Base-by-base conservation (phyloP, 768 basidiomycete genomes). In the Macrolepiota fuliginosa region DNA sequence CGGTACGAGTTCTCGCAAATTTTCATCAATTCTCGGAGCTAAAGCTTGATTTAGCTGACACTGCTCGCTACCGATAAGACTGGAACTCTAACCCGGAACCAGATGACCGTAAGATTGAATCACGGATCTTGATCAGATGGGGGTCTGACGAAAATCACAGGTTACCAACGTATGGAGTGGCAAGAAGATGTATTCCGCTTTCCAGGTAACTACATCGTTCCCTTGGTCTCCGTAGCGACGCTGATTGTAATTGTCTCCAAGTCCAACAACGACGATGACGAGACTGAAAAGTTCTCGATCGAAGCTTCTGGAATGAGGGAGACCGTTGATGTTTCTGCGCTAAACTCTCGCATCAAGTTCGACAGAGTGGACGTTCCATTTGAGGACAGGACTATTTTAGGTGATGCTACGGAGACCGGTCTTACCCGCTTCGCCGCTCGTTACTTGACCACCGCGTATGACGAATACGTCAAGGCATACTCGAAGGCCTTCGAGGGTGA, bases 391-490 rank as follows among this genome's bases (percentile, higher is more conserved):
- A 71, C 74, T 40, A 87, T 89, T 58, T 78, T 89, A 19, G 88
- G 88, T 2, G 88, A 89, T 69, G 88, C 88, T n/a, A 89, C 88
- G 3, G 88, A 89, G 73, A 87, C 87, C n/a, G 88, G 88, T 19
- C 74, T 89, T 45, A 82, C 84, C 27, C 83, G 87, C 40, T 88
- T 89, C 70, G 85, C 87, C 32, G 87, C 85, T 6, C 81, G 82
- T 40, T 76, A 79, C 62, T 68, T 88, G 10, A 69, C 72, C 36
- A 61, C 73, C 0, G 80, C 83, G 61, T 89, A 86, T 64, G 88
- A 88, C 65, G 74, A 65, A 12, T 79, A 84, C 62, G 70, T 80
- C 66, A 80, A 79, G 71, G 71, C 70, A 22, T 74, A 79, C 64
- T 77, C 82, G 6, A 88, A 87, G 65, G 83, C 83, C n/a, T 89